Percentiles rank a stretch among this genome's conserved stretches.
Evolutionary conservation across 768 basidiomycete genomes (phyloP).

Genomic region (Lactarius psammicola): DNA sequence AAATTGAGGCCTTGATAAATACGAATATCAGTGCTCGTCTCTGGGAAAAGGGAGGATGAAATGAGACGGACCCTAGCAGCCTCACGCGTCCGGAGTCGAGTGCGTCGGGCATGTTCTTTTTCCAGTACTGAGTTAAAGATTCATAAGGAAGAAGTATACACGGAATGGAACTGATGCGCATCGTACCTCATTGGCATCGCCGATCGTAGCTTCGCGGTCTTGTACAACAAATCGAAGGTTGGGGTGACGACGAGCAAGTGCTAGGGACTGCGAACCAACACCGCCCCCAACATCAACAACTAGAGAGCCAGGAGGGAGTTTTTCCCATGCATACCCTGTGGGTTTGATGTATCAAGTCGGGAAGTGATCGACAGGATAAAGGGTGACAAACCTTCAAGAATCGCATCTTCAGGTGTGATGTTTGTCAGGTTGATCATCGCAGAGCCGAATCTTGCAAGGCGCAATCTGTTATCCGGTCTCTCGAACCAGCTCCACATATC

Average conservation of each 20-base stretch:
- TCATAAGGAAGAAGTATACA: neutral
- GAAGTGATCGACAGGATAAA: neutral
- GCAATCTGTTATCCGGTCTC: neutral
- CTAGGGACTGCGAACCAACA: neutral
- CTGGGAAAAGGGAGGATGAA: neutral
- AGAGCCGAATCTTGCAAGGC: constrained; percentile 10
- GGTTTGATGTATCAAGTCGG: neutral
- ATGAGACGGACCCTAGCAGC: neutral
- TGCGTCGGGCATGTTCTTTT: neutral
- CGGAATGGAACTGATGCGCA: neutral
- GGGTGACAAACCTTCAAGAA: constrained; percentile 1
- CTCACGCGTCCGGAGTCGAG: neutral
- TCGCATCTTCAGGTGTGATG: constrained; percentile 4
- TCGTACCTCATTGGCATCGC: neutral
- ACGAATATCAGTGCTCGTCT: neutral
- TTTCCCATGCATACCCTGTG: constrained; percentile 4
- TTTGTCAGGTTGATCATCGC: constrained; percentile 36
- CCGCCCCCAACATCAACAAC: neutral
- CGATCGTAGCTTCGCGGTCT: neutral
- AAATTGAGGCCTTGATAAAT: neutral
- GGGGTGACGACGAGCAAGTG: neutral
- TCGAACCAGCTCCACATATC: neutral
- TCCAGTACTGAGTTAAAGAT: neutral
- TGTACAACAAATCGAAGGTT: neutral
- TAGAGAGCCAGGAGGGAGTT: neutral